Evolutionary conservation across 208 protist genomes (phyloP).

Genomic region (Trypanosoma rangeli): DNA sequence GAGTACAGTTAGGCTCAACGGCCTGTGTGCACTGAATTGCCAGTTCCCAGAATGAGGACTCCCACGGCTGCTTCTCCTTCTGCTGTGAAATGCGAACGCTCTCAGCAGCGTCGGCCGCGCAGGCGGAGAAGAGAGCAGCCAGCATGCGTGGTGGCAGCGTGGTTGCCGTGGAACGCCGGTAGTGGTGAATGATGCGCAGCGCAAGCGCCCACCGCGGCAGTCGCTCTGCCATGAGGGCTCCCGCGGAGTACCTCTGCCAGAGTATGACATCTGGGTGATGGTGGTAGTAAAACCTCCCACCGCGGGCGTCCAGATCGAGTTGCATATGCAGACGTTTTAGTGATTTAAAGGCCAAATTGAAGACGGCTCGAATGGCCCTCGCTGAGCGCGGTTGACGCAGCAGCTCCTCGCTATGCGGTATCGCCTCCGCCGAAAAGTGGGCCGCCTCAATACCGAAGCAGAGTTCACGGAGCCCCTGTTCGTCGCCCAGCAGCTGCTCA

Average conservation of each 20-base stretch:
- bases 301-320: constrained; percentile 31
- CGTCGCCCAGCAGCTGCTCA: constrained; percentile 14
- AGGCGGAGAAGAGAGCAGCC: constrained; percentile 26
- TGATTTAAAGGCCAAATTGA: constrained; percentile 21
- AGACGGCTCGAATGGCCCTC: constrained; percentile 23
- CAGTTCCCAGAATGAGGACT: constrained; percentile 22
- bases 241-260: constrained; percentile 10
- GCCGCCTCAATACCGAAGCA: constrained; percentile 26
- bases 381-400: constrained; percentile 27
- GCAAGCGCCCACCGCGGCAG: constrained; percentile 29
- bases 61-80: background rate
- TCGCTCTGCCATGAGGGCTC: background rate
- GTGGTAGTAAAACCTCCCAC: constrained; percentile 21
- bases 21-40: constrained; percentile 20
- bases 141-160: constrained; percentile 14
- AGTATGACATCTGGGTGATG: constrained; percentile 11
- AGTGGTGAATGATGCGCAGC: constrained; percentile 30
- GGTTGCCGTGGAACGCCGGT: constrained; percentile 16
- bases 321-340: constrained; percentile 30
- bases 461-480: constrained; percentile 21
- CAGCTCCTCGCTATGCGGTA: constrained; percentile 25
- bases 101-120: constrained; percentile 16
- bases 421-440: constrained; percentile 31
- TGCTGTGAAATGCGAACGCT: background rate
- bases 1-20: constrained; percentile 20